Evolutionary conservation across 306 rosid species (phyloP).

Genomic region (Vicia faba): DNA sequence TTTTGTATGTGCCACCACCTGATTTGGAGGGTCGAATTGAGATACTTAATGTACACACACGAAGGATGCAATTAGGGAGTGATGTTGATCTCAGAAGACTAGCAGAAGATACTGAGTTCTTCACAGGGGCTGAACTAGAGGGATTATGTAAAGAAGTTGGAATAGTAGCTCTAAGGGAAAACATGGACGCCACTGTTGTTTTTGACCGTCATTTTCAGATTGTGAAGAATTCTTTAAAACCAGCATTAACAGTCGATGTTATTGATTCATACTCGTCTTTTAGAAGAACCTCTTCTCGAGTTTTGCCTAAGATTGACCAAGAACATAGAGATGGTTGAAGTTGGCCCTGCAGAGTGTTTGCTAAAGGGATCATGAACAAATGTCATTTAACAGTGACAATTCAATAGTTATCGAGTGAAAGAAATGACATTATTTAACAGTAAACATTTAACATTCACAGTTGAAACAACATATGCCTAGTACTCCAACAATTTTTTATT

Average conservation of each 20-base stretch:
- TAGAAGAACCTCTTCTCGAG: conserved; percentile 51
- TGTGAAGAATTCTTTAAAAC: conserved; percentile 64
- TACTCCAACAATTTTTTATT: neutral
- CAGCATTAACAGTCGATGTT: conserved; percentile 59
- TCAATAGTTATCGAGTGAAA: too few species aligned
- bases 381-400: too few species aligned
- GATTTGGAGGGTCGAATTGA: conserved; percentile 81
- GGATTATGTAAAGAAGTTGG: conserved; percentile 89
- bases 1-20: conserved; percentile 89
- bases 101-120: conserved; percentile 76
- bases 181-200: conserved; percentile 63
- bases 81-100: conserved; percentile 70
- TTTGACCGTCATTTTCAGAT: conserved; percentile 65
- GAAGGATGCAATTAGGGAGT: conserved; percentile 54
- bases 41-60: conserved; percentile 78
- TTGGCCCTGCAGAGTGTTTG: too few species aligned
- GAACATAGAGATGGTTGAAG: neutral
- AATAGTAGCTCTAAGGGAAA: conserved; percentile 78
- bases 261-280: conserved; percentile 59
- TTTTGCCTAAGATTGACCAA: conserved; percentile 16
- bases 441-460: too few species aligned
- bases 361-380: too few species aligned
- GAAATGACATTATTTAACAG: too few species aligned
- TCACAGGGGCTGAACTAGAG: conserved; percentile 92
- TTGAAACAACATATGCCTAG: neutral